Base-by-base conservation (phyloP, 768 basidiomycete genomes). In the Boletales sp. region DNA sequence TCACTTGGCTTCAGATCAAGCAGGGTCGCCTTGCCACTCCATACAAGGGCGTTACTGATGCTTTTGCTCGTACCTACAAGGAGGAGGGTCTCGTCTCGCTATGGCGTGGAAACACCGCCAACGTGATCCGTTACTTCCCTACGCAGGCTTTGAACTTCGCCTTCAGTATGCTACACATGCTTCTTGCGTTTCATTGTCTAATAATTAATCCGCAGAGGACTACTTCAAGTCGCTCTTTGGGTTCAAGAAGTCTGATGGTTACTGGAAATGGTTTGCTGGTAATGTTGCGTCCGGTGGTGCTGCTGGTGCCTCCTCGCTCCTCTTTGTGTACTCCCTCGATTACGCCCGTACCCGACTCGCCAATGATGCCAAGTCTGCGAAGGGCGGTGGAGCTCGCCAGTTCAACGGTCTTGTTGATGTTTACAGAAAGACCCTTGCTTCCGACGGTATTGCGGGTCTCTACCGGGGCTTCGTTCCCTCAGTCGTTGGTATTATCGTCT, bases 51-150 rank as follows among this genome's bases (percentile, higher is more conserved):
- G 79, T 99, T 61, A 72, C 66, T 51, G 96, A 98, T 75, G 96
- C 94, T 62, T 96, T 96, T 70, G 36, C 59, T 55, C 90, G 96
- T 59, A 97, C 94, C 51, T 95, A 94, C 82, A 75, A 72, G 59
- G 95, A 97, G 14, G 96, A 99, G 80, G 96, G 96, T 72, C 75
- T 96, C 46, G 79, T 93, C 56, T 89, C 96, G 18, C 79, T 99
- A 67, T 98, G 96, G 96, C 80, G 96, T 77, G 96, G 96, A 74
- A 99, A 99, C 86, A 98, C 95, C 51, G 95, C 96, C 83, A 99
- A 99, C 77, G 96, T 99, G 76, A 96, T 99, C 78, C 94, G 96
- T 71, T 99, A 99, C 89, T 99, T 99, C 93, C 96, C 96, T 46
- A 99, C 96, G 50, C 95, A 99, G 73, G 96, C 96, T 36, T 76